Evolutionary conservation across 306 rosid species (phyloP), one percentile per base, ranked within the genome.

Genomic region (Acmispon strigosus): DNA sequence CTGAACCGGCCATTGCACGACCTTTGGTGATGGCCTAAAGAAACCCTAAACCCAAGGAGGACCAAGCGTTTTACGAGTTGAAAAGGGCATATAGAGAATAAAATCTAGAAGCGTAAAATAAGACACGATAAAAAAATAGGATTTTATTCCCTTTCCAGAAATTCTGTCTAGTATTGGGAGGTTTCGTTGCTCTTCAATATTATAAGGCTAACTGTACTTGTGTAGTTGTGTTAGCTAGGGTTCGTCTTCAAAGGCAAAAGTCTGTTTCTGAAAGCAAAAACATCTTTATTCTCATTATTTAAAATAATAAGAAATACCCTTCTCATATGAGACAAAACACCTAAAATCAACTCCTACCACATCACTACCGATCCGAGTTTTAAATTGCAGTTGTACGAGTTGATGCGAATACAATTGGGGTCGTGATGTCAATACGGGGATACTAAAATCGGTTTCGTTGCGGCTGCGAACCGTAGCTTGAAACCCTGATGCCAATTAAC

Each of bases 1-100:
- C 42, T 59, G 83, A 79, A 75, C 87, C 92, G 86, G 71, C 96
- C 96, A 85, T 61, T 70, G 96, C 90, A 92, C 96, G 96, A 88
- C 96, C 89, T 73, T 77, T 59, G 34, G 74, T 52, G 51, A 56
- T 68, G 59, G 60, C 34, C 48, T 76, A 75, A 67, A 67, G 61
- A 69, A 75, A 78, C 73, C 42, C 49, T 56, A 43, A 50, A 75
- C 19, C 47, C 18, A 12, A 4, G n/a, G n/a, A 18, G 17, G 44
- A 43, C 47, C 18, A 59, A 82, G 15, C 51, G 6, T 53, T 48
- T 20, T 50, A 20, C 13, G 45, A 50, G 18, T 72, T 57, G 79
- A 49, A 41, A 54, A 67, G 68, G 8, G 49, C 62, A 27, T 22
- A 2, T 48, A 45, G 18, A 67, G 88, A 83, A 84, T 78, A 79